Base-by-base conservation (phyloP, 2,329 filamentous ascomycete species). In the Colletotrichum sp. region DNA sequence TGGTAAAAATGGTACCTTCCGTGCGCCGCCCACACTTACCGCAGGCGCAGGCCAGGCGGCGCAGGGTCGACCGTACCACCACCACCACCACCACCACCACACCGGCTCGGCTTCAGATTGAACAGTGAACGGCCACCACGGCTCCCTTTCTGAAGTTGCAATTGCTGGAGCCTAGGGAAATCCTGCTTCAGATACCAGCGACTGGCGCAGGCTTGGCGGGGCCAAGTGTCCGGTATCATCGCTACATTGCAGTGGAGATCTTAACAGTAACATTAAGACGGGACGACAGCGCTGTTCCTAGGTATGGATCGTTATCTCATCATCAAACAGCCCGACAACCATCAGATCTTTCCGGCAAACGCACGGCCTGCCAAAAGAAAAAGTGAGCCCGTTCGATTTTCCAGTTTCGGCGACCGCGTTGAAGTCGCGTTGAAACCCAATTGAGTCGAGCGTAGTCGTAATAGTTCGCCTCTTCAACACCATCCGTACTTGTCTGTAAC, bases 81-180 rank as follows among this genome's bases (percentile, higher is more conserved):
- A 64, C 16, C 36, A 65, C 60, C 34, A 57, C 44, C 66, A 57
- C 52, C 36, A 65, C 60, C 34, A 57, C 44, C 66, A 57, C 52
- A 57, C 68, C 68, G 68, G 72, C 60, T 71, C 71, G 44, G 71
- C 66, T 63, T 74, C 71, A 69, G 71, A 64, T 72, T 44, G 18
- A 49, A 36, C 49, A 21, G 60, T 62, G 24, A 44, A 72, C 55
- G 63, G 39, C 39, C n/a, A 18, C 18, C 2, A 72, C 55, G 63
- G 39, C 39, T 44, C 39, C 18, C 2, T n/a, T 18, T 44, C 3
- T 12, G 39, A 44, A n/a, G 39, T 44, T 44, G 39, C 39, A 44
- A 44, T 44, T 44, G 39, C 39, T n/a, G 39, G 39, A 44, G 39
- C 39, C 39, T 44, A 44, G 39, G 39, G 39, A 9, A n/a, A 44